Evolutionary conservation across 495 filamentous ascomycete species (phyloP), one percentile per base, ranked within the genome.

Genomic region (Opeltia flavorubescens): DNA sequence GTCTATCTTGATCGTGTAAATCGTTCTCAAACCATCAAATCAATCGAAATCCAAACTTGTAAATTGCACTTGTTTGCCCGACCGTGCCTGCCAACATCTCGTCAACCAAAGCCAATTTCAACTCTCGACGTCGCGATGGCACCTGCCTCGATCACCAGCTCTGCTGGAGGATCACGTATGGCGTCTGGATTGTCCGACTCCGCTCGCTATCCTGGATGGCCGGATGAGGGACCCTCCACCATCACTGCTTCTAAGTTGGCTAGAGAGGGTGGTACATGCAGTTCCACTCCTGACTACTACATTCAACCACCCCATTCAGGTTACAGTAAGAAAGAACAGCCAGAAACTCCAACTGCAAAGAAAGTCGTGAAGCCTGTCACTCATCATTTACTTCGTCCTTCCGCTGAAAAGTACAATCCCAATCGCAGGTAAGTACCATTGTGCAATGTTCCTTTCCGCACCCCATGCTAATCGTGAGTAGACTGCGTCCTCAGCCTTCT

Each of bases 401-500:
- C 38, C 25, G 38, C 38, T 25, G 38, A 41, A n/a, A 41, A 41
- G 3, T 58, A 61, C 4, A 64, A 63, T 43, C 43, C 59, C 18
- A 59, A 55, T 42, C 60, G 62, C 39, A 56, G 48, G 28, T 50
- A 43, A 36, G 44, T 25, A 27, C 4, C 25, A 26, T 11, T 26
- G n/a, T 28, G 49, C 13, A 18, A 28, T 31, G 20, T 9, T 18
- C 8, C 38, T 15, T 11, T 0, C 1, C 3, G 21, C 20, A 23
- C 17, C 20, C 13, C 4, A 8, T 1, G 5, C 12, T 11, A 61
- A 63, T 30, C 60, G 65, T 47, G 60, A 65, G 23, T 64, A 65
- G 2, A 68, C 72, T 5, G 59, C 75, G 5, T 68, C 71, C 7
- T 66, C 75, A 18, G 21, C 38, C 18, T 21, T 41, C 38, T 9